A percentile compares a stretch with the other conserved stretches of the same genome.
Evolutionary conservation across 192 early-diverging fungal species (phyloP).

Genomic region (Gryganskiella cystojenkinii): DNA sequence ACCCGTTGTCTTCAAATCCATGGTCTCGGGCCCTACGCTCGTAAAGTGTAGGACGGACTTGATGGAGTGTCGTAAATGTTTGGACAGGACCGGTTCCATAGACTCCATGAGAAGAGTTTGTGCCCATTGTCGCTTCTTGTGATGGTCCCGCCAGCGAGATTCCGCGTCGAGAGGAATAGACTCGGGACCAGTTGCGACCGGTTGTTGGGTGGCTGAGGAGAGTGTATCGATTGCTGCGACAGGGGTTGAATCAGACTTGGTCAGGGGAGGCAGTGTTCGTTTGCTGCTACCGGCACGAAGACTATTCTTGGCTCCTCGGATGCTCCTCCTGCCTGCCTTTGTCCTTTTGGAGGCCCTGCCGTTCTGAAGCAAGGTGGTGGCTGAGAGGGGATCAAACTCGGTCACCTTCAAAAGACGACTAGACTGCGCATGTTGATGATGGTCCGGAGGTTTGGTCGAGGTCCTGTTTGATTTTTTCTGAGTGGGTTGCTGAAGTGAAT

Average conservation of each 20-base stretch:
- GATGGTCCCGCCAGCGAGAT: constrained; percentile 40
- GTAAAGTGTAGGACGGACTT: constrained; percentile 49
- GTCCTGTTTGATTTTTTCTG: background rate
- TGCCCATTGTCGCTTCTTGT: constrained; percentile 42
- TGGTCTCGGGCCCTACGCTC: constrained; percentile 37
- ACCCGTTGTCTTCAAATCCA: constrained; percentile 35
- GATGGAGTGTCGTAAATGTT: constrained; percentile 36
- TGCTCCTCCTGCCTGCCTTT: background rate
- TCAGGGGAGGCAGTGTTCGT: too few species aligned
- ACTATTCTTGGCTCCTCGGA: background rate
- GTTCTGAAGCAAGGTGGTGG: constrained; percentile 3
- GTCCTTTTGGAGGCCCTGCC: background rate
- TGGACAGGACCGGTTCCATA: constrained; percentile 33
- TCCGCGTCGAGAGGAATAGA: constrained; percentile 42
- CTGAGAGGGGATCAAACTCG: constrained; percentile 26
- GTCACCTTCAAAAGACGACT: background rate
- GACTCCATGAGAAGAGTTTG: constrained; percentile 38
- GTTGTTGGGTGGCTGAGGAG: background rate
- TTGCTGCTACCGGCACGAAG: too few species aligned
- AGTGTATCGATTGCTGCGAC: background rate
- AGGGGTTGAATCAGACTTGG: background rate
- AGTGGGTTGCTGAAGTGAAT: background rate
- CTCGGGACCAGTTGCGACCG: background rate
- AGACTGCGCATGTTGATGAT: background rate
- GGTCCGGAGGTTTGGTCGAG: background rate